Evolutionary conservation across 2,329 filamentous ascomycete genomes (phyloP).

Genomic region (Emmonsiellopsis sp.): DNA sequence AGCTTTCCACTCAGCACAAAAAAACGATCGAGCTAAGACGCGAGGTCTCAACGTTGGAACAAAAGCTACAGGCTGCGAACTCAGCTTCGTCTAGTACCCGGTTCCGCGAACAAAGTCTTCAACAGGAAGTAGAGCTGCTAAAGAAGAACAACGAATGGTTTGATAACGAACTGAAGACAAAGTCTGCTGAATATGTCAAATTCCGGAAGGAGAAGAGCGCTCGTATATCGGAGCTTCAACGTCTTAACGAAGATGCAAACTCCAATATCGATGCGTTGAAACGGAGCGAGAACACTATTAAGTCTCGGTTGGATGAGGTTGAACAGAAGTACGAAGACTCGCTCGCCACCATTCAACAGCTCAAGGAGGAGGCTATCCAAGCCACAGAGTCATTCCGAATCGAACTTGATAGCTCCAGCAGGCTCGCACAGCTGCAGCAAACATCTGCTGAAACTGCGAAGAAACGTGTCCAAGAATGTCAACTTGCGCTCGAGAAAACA

Average conservation of each 20-base stretch:
- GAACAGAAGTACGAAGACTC: slow-evolving; percentile 81
- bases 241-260: slow-evolving; percentile 74
- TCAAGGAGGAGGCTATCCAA: slow-evolving; percentile 72
- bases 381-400: slow-evolving; percentile 80
- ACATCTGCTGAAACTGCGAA: slow-evolving; percentile 51
- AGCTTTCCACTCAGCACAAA: slow-evolving; percentile 79
- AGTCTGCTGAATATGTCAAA: slow-evolving; percentile 75
- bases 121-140: slow-evolving; percentile 81
- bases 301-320: slow-evolving; percentile 70
- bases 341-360: slow-evolving; percentile 68
- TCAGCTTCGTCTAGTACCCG: slow-evolving; percentile 71
- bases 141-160: slow-evolving; percentile 91
- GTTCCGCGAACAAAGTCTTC: slow-evolving; percentile 80
- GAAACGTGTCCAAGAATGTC: slow-evolving; percentile 49
- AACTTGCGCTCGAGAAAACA: slow-evolving; percentile 46
- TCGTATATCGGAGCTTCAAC: slow-evolving; percentile 78
- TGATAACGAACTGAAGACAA: slow-evolving; percentile 82
- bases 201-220: slow-evolving; percentile 92
- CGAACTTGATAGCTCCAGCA: slow-evolving; percentile 70
- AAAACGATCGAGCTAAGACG: slow-evolving; percentile 77
- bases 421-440: slow-evolving; percentile 65
- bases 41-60: slow-evolving; percentile 71
- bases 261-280: slow-evolving; percentile 68
- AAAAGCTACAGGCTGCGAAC: slow-evolving; percentile 72
- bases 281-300: slow-evolving; percentile 69